Conservation (phyloP, 805 yeast species). For the Ogataea glucozyma region DNA sequence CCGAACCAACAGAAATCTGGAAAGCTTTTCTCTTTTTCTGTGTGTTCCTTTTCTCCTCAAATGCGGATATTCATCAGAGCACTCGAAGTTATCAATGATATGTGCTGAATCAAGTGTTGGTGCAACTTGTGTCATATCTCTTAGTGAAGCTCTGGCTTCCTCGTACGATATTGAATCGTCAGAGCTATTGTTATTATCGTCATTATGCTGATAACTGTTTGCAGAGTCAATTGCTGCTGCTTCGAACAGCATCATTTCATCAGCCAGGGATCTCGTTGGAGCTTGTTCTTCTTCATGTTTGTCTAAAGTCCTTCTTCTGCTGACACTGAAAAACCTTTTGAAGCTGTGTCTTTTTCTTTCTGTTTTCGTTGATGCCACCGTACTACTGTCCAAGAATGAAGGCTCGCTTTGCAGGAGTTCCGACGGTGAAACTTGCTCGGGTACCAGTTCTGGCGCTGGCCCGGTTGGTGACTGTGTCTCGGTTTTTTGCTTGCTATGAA, state of each 20-base stretch:
- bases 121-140: not conserved
- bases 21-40: conserved; percentile 10
- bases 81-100: not conserved
- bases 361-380: conserved; percentile 13
- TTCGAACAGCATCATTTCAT: not conserved
- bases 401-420: conserved; percentile 1
- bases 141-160: not conserved
- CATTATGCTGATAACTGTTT: too few species aligned
- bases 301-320: too few species aligned
- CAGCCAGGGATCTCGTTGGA: not conserved
- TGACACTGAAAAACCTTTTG: conserved; percentile 12
- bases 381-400: conserved; percentile 7
- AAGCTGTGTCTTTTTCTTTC: conserved; percentile 9
- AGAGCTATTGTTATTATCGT: not conserved
- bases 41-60: conserved; percentile 12
- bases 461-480: not conserved
- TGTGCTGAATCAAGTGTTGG: not conserved
- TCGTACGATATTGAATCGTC: conserved; percentile 1
- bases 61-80: conserved; percentile 15
- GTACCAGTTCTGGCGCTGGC: conserved; percentile 1
- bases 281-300: conserved; percentile 4
- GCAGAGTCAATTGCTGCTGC: not conserved
- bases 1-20: conserved; percentile 11
- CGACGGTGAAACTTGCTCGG: not conserved
- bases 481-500: conserved; percentile 7